A percentile compares a stretch with the other conserved stretches of the same genome.
Evolutionary conservation across 2,329 filamentous ascomycete genomes (phyloP).

Genomic region (Dendrostoma leiphaemia): DNA sequence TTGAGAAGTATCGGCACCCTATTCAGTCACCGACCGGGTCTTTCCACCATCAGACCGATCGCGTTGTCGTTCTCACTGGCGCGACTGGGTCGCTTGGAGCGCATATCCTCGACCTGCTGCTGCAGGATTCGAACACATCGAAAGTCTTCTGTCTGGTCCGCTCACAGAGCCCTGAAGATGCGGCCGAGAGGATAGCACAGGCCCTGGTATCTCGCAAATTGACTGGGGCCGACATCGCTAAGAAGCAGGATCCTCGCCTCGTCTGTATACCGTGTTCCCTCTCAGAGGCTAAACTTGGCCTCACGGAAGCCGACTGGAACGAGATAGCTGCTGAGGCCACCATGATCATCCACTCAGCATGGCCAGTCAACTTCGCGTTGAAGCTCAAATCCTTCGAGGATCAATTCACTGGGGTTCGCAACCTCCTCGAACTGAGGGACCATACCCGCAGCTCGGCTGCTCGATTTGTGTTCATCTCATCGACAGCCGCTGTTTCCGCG

Average conservation of each 20-base stretch:
- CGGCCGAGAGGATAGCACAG: constrained; percentile 39
- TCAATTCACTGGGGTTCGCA: constrained; percentile 43
- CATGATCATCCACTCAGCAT: constrained; percentile 48
- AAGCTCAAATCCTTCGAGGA: constrained; percentile 45
- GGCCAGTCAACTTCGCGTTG: constrained; percentile 56
- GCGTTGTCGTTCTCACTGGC: constrained; percentile 26
- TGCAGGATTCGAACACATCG: constrained; percentile 32
- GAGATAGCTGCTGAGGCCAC: constrained; percentile 41
- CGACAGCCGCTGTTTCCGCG: constrained; percentile 20
- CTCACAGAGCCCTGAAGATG: constrained; percentile 38
- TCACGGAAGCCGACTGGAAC: constrained; percentile 39
- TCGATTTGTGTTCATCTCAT: constrained; percentile 27
- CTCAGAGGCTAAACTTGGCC: constrained; percentile 45
- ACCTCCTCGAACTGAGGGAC: constrained; percentile 34
- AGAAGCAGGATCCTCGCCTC: constrained; percentile 34
- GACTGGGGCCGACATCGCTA: constrained; percentile 20
- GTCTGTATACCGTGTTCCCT: constrained; percentile 47
- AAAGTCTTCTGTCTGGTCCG: constrained; percentile 58
- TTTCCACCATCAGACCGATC: constrained; percentile 9
- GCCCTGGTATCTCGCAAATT: constrained; percentile 4
- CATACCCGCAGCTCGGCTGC: constrained; percentile 11
- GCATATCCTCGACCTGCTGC: constrained; percentile 47
- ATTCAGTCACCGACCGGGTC: constrained; percentile 7
- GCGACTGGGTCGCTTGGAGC: constrained; percentile 39
- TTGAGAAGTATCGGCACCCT: constrained; percentile 26